phyloP scores from a whole-genome alignment of 2,329 filamentous ascomycete genomes.

The Dothistroma pini region DNA sequence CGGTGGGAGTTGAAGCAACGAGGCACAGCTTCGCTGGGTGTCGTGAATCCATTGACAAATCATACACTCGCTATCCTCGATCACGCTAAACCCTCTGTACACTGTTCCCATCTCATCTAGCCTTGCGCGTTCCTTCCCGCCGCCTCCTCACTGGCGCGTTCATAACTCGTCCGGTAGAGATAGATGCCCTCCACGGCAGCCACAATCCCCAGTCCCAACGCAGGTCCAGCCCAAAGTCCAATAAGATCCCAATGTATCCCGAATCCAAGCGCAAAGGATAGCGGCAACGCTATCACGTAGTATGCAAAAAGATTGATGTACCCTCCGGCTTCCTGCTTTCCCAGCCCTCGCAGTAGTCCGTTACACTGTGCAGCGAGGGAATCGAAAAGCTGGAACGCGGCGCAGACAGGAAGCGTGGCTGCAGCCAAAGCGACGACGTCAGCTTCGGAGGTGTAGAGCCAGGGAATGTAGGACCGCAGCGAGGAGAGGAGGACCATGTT shows the following conservation, averaged over 20 bases:
- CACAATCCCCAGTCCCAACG: conserved; percentile 63
- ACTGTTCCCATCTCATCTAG: not conserved
- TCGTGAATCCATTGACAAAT: too few species aligned
- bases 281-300: conserved; percentile 78
- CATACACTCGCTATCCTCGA: too few species aligned
- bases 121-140: conserved; percentile 48
- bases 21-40: too few species aligned
- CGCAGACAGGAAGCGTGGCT: conserved; percentile 70
- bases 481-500: conserved; percentile 68
- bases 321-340: conserved; percentile 83
- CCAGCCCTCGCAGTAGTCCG: conserved; percentile 80
- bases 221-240: conserved; percentile 68
- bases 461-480: conserved; percentile 69
- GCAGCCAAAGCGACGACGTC: conserved; percentile 66
- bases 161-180: conserved; percentile 54
- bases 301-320: conserved; percentile 85
- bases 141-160: conserved; percentile 59
- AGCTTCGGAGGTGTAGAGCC: conserved; percentile 66
- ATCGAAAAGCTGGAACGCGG: conserved; percentile 88
- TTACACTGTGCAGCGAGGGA: conserved; percentile 74
- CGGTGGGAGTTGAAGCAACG: not conserved
- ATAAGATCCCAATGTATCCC: conserved; percentile 70
- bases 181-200: conserved; percentile 55
- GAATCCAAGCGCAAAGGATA: conserved; percentile 76
- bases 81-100: not conserved